Base-by-base conservation (phyloP, 225 moss, liverwort and hornwort species). In the Physcomitrium patens region DNA sequence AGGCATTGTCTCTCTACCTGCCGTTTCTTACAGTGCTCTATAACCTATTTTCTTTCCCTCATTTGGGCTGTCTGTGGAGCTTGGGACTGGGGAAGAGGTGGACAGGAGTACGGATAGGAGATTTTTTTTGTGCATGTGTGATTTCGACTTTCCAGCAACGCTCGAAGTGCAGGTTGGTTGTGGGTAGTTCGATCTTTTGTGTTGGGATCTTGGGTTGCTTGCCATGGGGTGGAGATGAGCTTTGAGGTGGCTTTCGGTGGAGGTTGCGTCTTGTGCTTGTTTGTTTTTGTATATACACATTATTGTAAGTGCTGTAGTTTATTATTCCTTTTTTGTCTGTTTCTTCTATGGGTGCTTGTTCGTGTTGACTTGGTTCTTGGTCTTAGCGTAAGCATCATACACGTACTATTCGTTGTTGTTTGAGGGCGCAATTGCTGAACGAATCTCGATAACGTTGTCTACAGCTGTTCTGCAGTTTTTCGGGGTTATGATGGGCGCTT, bases 81-180 rank as follows among this genome's bases (percentile, higher is more conserved):
- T 7, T 49, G 12, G 49, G 5, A 15, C 15, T 54, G n/a, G 18
- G 1, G 56, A 44, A 16, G 56, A 44, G 23, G 43, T 17, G 28
- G 15, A 9, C 31, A 24, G 72, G 17, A 47, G 9, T 18, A 61
- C 13, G 51, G 41, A n/a, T 23, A 44, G 53, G 6, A 3, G 17
- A 0, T 14, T 50, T 43, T 10, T 6, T 41, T 18, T 12, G 59
- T 76, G 76, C 4, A 59, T 76, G 67, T 60, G 76, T 31, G 60
- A 50, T 23, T 51, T 28, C 37, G 50, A 22, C 14, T 42, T 8
- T 5, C 9, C 42, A 11, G 3, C 60, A 12, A 13, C 60, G 49
- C 50, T 65, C 59, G 37, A 23, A 60, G 50, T 4, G 16, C 24
- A 68, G 76, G 67, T 76, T 41, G 31, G 31, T 37, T 6, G 76